phyloP scores from a whole-genome alignment of 495 filamentous ascomycete genomes.

The Xylaria bambusicola region DNA sequence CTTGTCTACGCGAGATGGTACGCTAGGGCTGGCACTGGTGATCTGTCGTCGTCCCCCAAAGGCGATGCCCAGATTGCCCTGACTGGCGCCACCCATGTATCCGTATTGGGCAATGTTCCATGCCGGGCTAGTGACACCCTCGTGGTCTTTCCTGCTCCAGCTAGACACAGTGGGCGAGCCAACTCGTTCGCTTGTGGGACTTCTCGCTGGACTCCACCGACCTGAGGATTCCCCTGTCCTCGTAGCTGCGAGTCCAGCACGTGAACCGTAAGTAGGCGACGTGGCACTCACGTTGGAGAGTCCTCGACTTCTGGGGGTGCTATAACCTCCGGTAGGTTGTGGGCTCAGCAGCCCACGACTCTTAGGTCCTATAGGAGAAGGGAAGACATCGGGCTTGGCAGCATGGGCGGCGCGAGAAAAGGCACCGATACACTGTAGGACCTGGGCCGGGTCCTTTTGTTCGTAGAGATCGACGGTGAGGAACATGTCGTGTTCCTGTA shows the following conservation, averaged over 20 bases:
- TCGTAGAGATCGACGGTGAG: constrained; percentile 98
- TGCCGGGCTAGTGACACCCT: constrained; percentile 78
- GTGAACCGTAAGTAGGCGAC: constrained; percentile 52
- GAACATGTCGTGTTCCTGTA: constrained; percentile 93
- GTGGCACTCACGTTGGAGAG: constrained; percentile 69
- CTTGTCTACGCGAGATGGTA: constrained; percentile 67
- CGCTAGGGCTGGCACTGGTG: constrained; percentile 74
- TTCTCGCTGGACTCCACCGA: constrained; percentile 64
- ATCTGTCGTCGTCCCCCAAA: constrained; percentile 94
- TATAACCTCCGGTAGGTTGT: constrained; percentile 65
- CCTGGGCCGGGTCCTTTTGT: constrained; percentile 93
- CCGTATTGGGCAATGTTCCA: constrained; percentile 99
- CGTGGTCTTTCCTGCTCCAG: constrained; percentile 86
- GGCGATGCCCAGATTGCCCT: constrained; percentile 89
- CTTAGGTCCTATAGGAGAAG: constrained; percentile 68
- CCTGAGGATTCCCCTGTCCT: constrained; percentile 56
- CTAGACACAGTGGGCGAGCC: constrained; percentile 65
- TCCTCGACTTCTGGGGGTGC: constrained; percentile 57
- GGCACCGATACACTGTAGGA: constrained; percentile 87
- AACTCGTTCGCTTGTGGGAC: constrained; percentile 40
- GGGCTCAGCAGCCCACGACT: constrained; percentile 69
- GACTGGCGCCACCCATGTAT: constrained; percentile 96
- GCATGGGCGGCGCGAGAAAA: constrained; percentile 86
- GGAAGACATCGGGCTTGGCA: constrained; percentile 73
- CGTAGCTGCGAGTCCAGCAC: constrained; percentile 43